A percentile compares a stretch with the other conserved stretches of the same genome.
Evolutionary conservation across 345 rosid genomes (phyloP).

Genomic region (Eucalyptus pauciflora): DNA sequence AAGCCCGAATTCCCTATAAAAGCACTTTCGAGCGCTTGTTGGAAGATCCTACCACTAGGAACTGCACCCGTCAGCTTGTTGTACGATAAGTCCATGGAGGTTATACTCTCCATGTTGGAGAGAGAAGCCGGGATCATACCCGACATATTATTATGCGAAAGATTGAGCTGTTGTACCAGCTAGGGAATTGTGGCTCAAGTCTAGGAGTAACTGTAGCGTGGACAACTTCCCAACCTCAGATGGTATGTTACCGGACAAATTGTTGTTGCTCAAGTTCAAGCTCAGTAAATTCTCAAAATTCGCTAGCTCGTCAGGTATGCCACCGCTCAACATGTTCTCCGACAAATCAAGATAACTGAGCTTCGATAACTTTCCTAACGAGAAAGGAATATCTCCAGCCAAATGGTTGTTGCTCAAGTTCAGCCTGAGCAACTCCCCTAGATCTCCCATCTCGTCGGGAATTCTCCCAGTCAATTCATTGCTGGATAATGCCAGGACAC

Average conservation of each 20-base stretch:
- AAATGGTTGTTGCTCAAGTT: too few relatives aligned
- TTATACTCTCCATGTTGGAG: conserved; percentile 26
- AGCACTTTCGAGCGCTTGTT: conserved; percentile 21
- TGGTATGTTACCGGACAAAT: rapidly evolving
- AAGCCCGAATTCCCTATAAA: conserved; percentile 37
- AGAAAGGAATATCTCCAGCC: too few relatives aligned
- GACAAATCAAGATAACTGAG: too few relatives aligned
- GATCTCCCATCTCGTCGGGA: too few relatives aligned
- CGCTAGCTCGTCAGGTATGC: too few relatives aligned
- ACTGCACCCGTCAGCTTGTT: conserved; percentile 36
- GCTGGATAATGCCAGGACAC: too few relatives aligned
- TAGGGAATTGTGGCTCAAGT: too few relatives aligned
- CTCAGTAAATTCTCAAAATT: too few relatives aligned
- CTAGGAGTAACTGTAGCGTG: rapidly evolving
- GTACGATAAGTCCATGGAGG: conserved; percentile 31
- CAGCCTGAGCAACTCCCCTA: rapidly evolving
- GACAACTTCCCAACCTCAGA: rapidly evolving
- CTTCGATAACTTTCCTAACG: too few relatives aligned
- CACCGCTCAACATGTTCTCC: rapidly evolving
- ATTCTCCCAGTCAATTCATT: too few relatives aligned
- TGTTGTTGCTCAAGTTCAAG: too few relatives aligned
- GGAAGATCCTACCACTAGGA: conserved; percentile 27
- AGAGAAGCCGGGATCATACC: conserved; percentile 32
- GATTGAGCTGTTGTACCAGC: conserved; percentile 13
- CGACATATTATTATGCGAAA: conserved; percentile 40